Conservation (phyloP, 1,284 basidiomycete genomes). For the Cutaneotrichosporon sp. region DNA sequence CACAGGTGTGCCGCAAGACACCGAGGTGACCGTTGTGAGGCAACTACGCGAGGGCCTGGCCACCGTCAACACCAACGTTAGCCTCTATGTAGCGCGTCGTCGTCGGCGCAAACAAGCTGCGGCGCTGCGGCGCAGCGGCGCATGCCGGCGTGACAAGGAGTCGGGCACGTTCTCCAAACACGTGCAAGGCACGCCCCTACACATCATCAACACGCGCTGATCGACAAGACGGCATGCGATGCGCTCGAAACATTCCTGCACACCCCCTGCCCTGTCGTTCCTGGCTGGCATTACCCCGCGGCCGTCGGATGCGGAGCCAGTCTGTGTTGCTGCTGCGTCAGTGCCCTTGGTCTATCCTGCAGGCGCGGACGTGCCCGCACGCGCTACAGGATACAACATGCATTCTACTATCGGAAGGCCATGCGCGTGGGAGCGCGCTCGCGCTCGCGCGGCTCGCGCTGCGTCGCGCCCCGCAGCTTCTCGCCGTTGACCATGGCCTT, state of each 20-base stretch:
- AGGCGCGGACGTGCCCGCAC: too few relatives aligned
- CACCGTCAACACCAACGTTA: not conserved
- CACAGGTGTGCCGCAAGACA: not conserved
- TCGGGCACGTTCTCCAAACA: not conserved
- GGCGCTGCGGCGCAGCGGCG: too few relatives aligned
- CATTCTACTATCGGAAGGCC: not conserved
- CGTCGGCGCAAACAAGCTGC: not conserved
- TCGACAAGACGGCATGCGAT: not conserved
- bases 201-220: not conserved
- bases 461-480: slow-evolving; percentile 13
- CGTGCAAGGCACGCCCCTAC: not conserved
- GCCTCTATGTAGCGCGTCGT: not conserved
- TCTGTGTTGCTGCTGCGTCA: too few relatives aligned
- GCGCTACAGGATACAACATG: slow-evolving; percentile 4
- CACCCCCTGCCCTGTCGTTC: too few relatives aligned
- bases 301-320: not conserved
- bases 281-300: too few relatives aligned
- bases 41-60: not conserved
- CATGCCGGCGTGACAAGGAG: not conserved
- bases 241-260: not conserved
- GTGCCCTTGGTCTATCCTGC: too few relatives aligned
- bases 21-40: not conserved
- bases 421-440: not conserved
- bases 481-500: slow-evolving; percentile 14
- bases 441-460: slow-evolving; percentile 9